Evolutionary conservation across 176 grass and related monocot species (phyloP), one percentile per base, ranked within the genome.

Genomic region (Oryza glaberrima): DNA sequence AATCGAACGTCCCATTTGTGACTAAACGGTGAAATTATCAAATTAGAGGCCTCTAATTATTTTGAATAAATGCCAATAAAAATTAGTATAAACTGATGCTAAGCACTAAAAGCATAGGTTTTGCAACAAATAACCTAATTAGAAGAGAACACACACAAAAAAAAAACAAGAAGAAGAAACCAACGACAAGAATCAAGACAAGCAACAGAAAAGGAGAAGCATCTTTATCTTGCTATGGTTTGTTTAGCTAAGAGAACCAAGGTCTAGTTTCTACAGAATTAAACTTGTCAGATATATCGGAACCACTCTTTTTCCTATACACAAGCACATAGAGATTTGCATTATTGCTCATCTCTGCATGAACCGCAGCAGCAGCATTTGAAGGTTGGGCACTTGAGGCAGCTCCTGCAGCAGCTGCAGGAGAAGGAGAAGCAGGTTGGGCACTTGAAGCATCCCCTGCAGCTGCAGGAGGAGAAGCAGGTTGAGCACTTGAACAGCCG

Each of bases 261-360:
- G 19, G 65, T 81, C 70, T 72, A 84, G 52, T 80, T 80, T 73
- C 89, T 87, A 91, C 65, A 71, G 76, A 76, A 83, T 77, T 87
- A 8, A 70, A 87, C 80, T 54, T 76, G 85, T 91, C 80, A 84
- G 77, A 77, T 87, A 81, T 88, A 65, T 35, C 81, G 36, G 19
- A 65, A 72, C 71, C 85, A 44, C 64, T 80, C 71, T 23, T 79
- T 83, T 80, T 69, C 65, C 85, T 91, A 76, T 91, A 83, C 47
- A 91, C 48, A 22, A 30, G 4, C 65, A 9, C 46, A 35, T 45
- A 75, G 23, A 67, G 54, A 84, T 58, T 3, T 3, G 71, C 52
- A 26, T 87, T 65, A 67, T 25, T 20, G 83, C 2, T 4, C 75
- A 15, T 77, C 77, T 67, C 89, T 28, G 4, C 58, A 63, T 4